Base-by-base conservation (phyloP, 1,139 yeast genomes). In the Blastobotrys apis region DNA sequence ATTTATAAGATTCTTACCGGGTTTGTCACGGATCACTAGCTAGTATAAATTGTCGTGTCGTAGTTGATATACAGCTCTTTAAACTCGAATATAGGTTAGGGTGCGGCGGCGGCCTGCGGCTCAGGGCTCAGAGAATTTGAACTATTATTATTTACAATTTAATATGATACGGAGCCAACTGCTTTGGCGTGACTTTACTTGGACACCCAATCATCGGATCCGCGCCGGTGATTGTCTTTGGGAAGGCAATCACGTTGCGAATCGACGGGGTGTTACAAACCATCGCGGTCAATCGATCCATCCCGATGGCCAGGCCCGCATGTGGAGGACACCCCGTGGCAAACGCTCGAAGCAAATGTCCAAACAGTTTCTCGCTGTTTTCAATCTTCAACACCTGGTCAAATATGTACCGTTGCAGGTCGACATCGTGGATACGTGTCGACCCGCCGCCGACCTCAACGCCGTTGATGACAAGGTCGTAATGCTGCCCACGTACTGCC, bases 361-460 rank as follows among this genome's bases (percentile, higher is more conserved):
- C 95, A 69, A 92, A 92, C n/a, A 87, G 68, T 16, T 64, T 61
- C 39, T 80, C 71, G 42, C 84, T 74, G 52, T 85, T 71, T 10
- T 48, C 29, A 23, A 66, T 58, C 13, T 54, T 49, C 36, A 66
- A 51, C 5, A 67, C 49, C n/a, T 59, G 39, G 25, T 61, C 56
- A 39, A 67, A 57, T 2, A 92, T 75, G 59, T 71, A 85, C 48
- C 73, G 72, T 62, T 92, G 99, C 23, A 92, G 69, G 12, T 67
- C 72, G 0, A 92, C 73, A 60, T 88, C 96, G 62, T 92, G 99
- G 23, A 92, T 76, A 77, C 99, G 87, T 55, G 96, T 75, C 10
- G 96, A 86, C 0, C 99, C 99, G 21, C 99, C 99, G 21, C 98
- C 99, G 2, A 90, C 76, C 62, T 92, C 99, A 5, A 86, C 88